These are phyloP conservation scores for Pelargonium citronellum DNA, from an alignment of 441 rosid species.

Conservation along the genomic window DNA sequence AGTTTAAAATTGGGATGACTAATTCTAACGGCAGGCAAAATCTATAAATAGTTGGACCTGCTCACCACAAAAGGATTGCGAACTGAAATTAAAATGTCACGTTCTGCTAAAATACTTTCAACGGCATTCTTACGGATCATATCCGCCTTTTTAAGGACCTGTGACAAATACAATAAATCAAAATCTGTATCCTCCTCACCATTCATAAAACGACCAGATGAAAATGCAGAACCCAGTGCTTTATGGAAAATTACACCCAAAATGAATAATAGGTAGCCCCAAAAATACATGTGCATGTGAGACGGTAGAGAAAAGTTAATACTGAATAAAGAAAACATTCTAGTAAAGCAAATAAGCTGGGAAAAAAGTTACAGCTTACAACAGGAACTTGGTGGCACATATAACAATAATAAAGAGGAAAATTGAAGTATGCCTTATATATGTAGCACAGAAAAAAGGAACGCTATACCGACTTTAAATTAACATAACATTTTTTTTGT, in stretches of 20 bases:
- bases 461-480: background rate
- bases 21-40: slow-evolving; percentile 21
- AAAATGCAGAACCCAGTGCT: background rate
- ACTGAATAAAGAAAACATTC: background rate
- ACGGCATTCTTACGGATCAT: slow-evolving; percentile 99
- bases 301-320: background rate
- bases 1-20: slow-evolving; percentile 27
- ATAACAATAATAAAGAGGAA: background rate
- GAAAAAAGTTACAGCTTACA: background rate
- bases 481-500: background rate
- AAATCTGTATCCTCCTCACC: slow-evolving; percentile 6
- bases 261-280: background rate
- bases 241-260: background rate
- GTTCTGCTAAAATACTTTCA: slow-evolving; percentile 96
- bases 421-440: background rate
- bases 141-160: slow-evolving; percentile 98
- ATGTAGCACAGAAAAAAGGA: background rate
- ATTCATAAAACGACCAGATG: background rate
- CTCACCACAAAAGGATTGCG: slow-evolving; percentile 99
- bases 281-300: background rate
- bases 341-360: background rate
- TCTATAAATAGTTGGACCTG: slow-evolving; percentile 37
- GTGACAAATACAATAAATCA: slow-evolving; percentile 24
- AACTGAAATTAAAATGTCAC: slow-evolving; percentile 93
- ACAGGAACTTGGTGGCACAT: background rate